Evolutionary conservation across 2,329 filamentous ascomycete genomes (phyloP).

Genomic region (Aspergillus phoenicis): DNA sequence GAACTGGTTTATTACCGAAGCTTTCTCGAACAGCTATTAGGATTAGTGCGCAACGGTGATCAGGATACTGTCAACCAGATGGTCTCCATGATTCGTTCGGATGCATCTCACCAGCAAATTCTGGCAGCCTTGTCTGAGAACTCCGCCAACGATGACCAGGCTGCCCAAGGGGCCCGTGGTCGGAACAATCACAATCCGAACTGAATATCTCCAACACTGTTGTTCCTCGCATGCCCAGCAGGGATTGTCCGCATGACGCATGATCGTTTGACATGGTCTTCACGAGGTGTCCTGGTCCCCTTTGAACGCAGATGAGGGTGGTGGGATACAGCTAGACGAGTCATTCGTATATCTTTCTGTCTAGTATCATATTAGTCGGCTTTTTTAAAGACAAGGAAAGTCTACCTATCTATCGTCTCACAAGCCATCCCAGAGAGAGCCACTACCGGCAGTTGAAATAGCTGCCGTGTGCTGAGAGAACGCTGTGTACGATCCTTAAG

Average conservation of each 20-base stretch:
- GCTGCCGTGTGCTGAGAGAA: neutral
- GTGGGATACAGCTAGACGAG: slow-evolving; percentile 1
- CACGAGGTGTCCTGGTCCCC: neutral
- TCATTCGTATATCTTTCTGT: neutral
- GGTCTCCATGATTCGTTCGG: slow-evolving; percentile 32
- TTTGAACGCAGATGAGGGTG: neutral
- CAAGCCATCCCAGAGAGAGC: neutral
- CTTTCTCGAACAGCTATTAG: slow-evolving; percentile 30
- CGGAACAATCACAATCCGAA: slow-evolving; percentile 5
- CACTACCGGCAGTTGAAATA: neutral
- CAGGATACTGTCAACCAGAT: slow-evolving; percentile 27
- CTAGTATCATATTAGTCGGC: neutral
- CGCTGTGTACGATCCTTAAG: neutral
- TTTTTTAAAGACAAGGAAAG: neutral
- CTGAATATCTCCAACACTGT: neutral
- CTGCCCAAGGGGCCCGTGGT: neutral
- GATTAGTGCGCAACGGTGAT: slow-evolving; percentile 26
- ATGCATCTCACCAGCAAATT: slow-evolving; percentile 32
- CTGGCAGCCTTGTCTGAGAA: slow-evolving; percentile 23
- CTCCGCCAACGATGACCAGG: neutral
- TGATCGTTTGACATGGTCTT: neutral
- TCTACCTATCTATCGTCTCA: neutral
- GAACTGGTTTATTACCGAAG: slow-evolving; percentile 27
- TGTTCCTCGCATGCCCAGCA: neutral
- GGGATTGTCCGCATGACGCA: neutral